These are phyloP conservation scores for Neolentinus lepideus DNA, from an alignment of 1,284 basidiomycete genomes.

Conservation along the genomic window DNA sequence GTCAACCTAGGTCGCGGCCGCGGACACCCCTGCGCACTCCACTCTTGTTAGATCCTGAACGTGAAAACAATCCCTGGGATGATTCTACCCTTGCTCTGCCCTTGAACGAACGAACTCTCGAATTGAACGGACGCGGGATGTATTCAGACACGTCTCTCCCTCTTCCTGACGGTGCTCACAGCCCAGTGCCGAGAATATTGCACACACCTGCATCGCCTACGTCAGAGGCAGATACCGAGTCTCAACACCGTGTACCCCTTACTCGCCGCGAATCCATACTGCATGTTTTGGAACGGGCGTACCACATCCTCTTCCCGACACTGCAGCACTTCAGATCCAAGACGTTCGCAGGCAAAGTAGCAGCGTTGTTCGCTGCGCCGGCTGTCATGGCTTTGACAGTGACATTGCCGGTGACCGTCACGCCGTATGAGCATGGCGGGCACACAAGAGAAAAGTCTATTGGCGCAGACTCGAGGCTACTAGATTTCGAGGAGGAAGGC, in stretches of 20 bases:
- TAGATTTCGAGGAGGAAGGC: conserved; percentile 69
- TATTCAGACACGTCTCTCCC: conserved; percentile 17
- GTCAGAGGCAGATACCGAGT: conserved; percentile 27
- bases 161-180: conserved; percentile 19
- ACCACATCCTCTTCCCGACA: conserved; percentile 80
- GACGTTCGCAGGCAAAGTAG: conserved; percentile 64
- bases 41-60: conserved; percentile 5
- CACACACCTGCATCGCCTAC: conserved; percentile 52
- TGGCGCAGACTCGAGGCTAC: conserved; percentile 34
- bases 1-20: conserved; percentile 21
- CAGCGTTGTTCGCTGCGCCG: conserved; percentile 79
- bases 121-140: conserved; percentile 13
- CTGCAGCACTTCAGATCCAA: conserved; percentile 73
- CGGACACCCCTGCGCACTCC: conserved; percentile 17
- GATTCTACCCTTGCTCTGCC: conserved; percentile 35
- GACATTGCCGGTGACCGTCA: conserved; percentile 86
- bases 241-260: conserved; percentile 30
- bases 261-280: conserved; percentile 34
- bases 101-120: conserved; percentile 36
- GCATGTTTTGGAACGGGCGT: conserved; percentile 32
- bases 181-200: conserved; percentile 43
- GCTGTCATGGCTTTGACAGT: conserved; percentile 83
- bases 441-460: conserved; percentile 38
- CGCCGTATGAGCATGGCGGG: conserved; percentile 37
- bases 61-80: conserved; percentile 38